phyloP scores from a whole-genome alignment of 1,284 basidiomycete genomes.

The Tilletia walkeri region DNA sequence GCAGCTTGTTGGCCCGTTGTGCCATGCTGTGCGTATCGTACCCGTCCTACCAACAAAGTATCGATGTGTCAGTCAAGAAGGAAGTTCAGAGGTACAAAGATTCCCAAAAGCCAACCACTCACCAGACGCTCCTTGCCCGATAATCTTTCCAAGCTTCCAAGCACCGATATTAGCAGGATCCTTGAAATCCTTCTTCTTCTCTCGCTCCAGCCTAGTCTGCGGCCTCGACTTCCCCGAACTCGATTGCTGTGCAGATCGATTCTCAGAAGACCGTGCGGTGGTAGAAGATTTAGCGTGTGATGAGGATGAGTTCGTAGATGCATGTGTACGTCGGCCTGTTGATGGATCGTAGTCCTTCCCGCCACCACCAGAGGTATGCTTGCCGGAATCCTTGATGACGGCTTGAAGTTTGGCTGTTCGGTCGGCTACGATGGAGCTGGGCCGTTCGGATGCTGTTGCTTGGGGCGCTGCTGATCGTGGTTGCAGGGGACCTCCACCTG shows the following conservation, averaged over 20 bases:
- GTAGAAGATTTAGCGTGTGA: background rate
- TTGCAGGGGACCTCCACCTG: conserved; percentile 5
- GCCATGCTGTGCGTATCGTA: conserved; percentile 83
- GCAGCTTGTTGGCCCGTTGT: conserved; percentile 87
- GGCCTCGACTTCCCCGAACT: conserved; percentile 25
- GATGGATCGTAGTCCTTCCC: conserved; percentile 16
- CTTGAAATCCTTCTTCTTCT: conserved; percentile 57
- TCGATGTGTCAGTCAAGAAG: too few relatives aligned
- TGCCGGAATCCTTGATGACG: conserved; percentile 13
- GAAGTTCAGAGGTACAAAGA: background rate
- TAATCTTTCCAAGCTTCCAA: conserved; percentile 89
- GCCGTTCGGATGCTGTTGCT: background rate
- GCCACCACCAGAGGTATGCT: conserved; percentile 6
- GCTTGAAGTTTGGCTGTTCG: conserved; percentile 16
- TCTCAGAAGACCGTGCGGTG: background rate
- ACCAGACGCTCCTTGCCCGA: conserved; percentile 84
- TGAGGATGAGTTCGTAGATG: background rate
- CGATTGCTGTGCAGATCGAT: background rate
- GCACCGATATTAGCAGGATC: conserved; percentile 68
- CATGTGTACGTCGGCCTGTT: conserved; percentile 4
- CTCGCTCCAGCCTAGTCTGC: conserved; percentile 45
- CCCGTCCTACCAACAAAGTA: conserved; percentile 66
- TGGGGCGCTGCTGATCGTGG: conserved; percentile 8
- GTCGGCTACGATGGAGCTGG: background rate
- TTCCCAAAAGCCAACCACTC: conserved; percentile 39